These are phyloP conservation scores for Phaffia rhodozyma DNA, from an alignment of 1,284 basidiomycete genomes.

Conservation along the genomic window DNA sequence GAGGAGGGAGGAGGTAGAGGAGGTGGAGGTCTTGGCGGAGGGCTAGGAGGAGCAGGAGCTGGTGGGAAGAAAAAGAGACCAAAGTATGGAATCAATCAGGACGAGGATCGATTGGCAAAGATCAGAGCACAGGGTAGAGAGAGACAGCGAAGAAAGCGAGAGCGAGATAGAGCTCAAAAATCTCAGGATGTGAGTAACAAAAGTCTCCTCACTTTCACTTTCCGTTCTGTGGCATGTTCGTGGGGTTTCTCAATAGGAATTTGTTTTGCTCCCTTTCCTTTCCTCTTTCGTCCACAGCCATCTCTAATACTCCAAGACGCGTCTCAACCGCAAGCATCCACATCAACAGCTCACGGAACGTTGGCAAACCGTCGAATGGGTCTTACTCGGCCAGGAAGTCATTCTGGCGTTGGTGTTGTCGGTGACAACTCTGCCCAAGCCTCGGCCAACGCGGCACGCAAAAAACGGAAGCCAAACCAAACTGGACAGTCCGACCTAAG, in stretches of 20 bases:
- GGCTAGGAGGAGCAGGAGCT: too few species aligned
- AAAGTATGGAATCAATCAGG: neutral
- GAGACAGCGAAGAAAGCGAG: conserved; percentile 6
- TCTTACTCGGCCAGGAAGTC: too few species aligned
- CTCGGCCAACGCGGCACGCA: too few species aligned
- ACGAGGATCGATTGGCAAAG: neutral
- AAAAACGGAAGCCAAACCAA: too few species aligned
- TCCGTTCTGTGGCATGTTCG: too few species aligned
- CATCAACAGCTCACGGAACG: neutral
- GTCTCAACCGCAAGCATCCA: neutral
- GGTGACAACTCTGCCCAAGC: too few species aligned
- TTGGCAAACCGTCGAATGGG: too few species aligned
- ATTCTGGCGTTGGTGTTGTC: too few species aligned
- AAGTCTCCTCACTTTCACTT: neutral
- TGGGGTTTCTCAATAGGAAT: neutral
- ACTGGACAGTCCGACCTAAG: too few species aligned
- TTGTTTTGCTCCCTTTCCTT: neutral
- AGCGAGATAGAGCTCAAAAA: conserved; percentile 2
- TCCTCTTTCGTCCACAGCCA: neutral
- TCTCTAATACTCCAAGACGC: neutral
- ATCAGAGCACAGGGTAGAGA: conserved; percentile 3
- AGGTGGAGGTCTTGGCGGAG: too few species aligned
- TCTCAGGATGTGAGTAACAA: neutral
- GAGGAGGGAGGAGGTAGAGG: too few species aligned
- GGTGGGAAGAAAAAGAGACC: too few species aligned